Evolutionary conservation across 164 flowering plant species (phyloP), one percentile per base, ranked within the genome.

Genomic region (Vitis riparia): DNA sequence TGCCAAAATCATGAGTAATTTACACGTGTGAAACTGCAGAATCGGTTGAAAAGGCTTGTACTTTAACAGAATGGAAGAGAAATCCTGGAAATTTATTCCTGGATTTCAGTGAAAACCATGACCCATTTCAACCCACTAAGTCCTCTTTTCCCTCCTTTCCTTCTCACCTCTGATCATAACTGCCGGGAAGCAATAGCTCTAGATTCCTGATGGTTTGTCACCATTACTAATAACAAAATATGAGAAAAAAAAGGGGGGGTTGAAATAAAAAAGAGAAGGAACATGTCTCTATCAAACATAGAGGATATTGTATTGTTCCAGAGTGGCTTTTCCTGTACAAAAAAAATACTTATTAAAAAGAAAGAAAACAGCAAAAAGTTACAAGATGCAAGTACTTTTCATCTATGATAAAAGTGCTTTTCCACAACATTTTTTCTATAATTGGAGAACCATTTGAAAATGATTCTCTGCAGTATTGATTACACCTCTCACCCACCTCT

Each of bases 171-270:
- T 13, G 65, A 62, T 58, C 67, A 76, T 67, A 53, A 67, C 76
- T 75, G 63, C 59, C 58, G 65, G 78, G 75, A 71, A 75, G 79
- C 88, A 80, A 76, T 71, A 71, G 73, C 65, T 65, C 86, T 70
- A 71, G 78, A 75, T 87, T 85, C 84, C 81, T 77, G 82, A 76
- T 65, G 66, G 27, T 69, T 75, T 82, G 83, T 82, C 81, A 65
- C 77, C 79, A 69, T 70, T 76, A 69, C 71, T 15, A 44, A 32
- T 44, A n/a, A 57, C 49, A 57, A 37, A 73, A 37, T 37, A 37
- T 37, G 44, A 37, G 44, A 6, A 6, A 37, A 6, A 37, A 37
- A 37, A 37, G 7, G 10, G 48, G 55, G 19, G 32, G 64, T 37
- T 23, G 15, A 62, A 2, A 14, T 16, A 9, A 13, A 47, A 72